Percentiles rank a stretch among this genome's conserved stretches.
Conservation (phyloP, 768 basidiomycete species). For the Nevesoporus exiguus region DNA sequence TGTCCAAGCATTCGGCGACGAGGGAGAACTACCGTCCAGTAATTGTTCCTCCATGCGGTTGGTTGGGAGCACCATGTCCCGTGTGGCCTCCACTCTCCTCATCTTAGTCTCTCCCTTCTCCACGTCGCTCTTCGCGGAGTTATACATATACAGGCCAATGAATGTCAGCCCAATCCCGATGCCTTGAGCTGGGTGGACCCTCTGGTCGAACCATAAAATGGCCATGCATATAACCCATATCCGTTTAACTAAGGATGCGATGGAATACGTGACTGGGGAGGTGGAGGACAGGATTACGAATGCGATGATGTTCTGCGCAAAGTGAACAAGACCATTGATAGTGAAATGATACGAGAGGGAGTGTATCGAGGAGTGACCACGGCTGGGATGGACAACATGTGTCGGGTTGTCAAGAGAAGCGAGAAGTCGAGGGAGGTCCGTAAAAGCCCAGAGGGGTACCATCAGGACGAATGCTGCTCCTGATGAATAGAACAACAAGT, state of each 20-base stretch:
- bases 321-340: constrained; percentile 94
- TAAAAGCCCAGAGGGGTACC: constrained; percentile 93
- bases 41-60: constrained; percentile 59
- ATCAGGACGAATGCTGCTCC: constrained; percentile 92
- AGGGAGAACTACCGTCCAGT: constrained; percentile 39
- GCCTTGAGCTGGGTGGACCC: constrained; percentile 78
- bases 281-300: constrained; percentile 95
- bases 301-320: constrained; percentile 95
- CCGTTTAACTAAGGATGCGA: constrained; percentile 96
- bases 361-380: constrained; percentile 49
- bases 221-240: constrained; percentile 98
- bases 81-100: constrained; percentile 68
- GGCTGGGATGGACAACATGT: constrained; percentile 44
- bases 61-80: constrained; percentile 65
- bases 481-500: constrained; percentile 91
- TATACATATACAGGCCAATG: constrained; percentile 91
- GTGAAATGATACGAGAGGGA: constrained; percentile 80
- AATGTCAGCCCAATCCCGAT: constrained; percentile 91
- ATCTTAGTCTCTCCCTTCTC: constrained; percentile 90
- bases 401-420: constrained; percentile 38
- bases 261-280: constrained; percentile 97
- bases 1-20: constrained; percentile 8
- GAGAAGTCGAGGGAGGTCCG: constrained; percentile 73
- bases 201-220: constrained; percentile 93
- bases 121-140: constrained; percentile 88